Percentiles rank a stretch among this genome's conserved stretches.
phyloP scores from a whole-genome alignment of 805 yeast species.

The Wickerhamomyces xylosicus region DNA sequence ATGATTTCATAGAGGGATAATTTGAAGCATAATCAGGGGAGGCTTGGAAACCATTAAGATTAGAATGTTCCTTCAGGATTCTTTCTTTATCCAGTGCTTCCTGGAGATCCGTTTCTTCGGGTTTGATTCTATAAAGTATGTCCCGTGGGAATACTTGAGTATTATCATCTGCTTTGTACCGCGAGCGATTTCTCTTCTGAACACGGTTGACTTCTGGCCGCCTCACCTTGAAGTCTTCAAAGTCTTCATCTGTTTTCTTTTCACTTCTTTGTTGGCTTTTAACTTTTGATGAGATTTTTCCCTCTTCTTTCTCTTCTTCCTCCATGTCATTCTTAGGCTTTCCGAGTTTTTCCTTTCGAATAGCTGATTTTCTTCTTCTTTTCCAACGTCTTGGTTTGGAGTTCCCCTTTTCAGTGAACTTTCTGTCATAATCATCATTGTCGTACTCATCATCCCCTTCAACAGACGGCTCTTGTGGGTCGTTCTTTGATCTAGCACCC shows the following conservation, averaged over 20 bases:
- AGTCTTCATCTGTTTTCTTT: not conserved
- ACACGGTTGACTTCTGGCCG: not conserved
- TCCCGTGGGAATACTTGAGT: not conserved
- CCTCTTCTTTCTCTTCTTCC: not conserved
- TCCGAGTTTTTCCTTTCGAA: too few relatives aligned
- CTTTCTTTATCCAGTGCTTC: not conserved
- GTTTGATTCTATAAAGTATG: too few relatives aligned
- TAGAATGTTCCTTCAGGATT: not conserved
- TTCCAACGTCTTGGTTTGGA: not conserved
- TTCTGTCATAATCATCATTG: not conserved
- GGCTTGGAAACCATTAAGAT: not conserved
- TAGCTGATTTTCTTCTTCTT: not conserved
- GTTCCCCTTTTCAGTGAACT: not conserved
- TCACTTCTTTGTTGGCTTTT: not conserved
- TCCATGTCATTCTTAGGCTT: too few relatives aligned
- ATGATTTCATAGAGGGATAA: too few relatives aligned
- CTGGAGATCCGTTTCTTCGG: not conserved
- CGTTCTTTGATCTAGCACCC: not conserved
- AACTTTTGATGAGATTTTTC: not conserved
- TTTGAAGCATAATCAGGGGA: not conserved
- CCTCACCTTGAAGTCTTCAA: not conserved
- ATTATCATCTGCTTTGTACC: not conserved
- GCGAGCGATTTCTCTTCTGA: too few relatives aligned
- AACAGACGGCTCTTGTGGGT: slow-evolving; percentile 2
- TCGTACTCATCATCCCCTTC: not conserved